Evolutionary conservation across 208 protist species (phyloP).

Genomic region (Trypanosoma scelopori): DNA sequence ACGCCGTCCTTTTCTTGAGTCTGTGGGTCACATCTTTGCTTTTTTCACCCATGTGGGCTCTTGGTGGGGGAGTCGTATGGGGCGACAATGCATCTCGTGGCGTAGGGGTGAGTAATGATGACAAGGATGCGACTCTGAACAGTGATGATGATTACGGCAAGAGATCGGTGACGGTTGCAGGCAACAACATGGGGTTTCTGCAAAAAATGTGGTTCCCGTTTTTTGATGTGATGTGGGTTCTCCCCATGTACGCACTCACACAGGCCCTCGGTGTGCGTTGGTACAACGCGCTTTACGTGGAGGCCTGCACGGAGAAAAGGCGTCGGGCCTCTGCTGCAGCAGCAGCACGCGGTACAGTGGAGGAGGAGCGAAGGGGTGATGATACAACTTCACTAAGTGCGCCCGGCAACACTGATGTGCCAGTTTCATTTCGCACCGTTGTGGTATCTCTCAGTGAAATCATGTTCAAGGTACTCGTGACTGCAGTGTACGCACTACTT

Average conservation of each 20-base stretch:
- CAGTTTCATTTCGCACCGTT: slow-evolving; percentile 9
- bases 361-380: neutral
- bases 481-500: slow-evolving; percentile 45
- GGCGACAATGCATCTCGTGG: too few relatives aligned
- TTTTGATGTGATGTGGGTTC: slow-evolving; percentile 33
- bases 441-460: slow-evolving; percentile 40
- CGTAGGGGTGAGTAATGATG: neutral
- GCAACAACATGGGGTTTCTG: slow-evolving; percentile 2
- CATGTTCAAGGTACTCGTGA: slow-evolving; percentile 58
- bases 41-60: slow-evolving; percentile 13
- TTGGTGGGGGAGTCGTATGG: neutral
- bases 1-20: slow-evolving; percentile 26
- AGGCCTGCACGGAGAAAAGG: slow-evolving; percentile 21
- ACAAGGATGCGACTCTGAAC: neutral
- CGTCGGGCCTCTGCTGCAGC: neutral
- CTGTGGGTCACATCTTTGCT: slow-evolving; percentile 26
- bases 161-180: neutral
- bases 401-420: neutral
- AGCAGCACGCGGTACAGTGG: neutral
- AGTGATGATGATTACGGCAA: neutral
- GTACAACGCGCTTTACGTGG: slow-evolving; percentile 29
- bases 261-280: slow-evolving; percentile 31
- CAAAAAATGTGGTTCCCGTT: slow-evolving; percentile 25
- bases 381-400: neutral
- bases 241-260: slow-evolving; percentile 31